phyloP scores from a whole-genome alignment of 805 yeast genomes.

The Metahyphopichia silvanorum region DNA sequence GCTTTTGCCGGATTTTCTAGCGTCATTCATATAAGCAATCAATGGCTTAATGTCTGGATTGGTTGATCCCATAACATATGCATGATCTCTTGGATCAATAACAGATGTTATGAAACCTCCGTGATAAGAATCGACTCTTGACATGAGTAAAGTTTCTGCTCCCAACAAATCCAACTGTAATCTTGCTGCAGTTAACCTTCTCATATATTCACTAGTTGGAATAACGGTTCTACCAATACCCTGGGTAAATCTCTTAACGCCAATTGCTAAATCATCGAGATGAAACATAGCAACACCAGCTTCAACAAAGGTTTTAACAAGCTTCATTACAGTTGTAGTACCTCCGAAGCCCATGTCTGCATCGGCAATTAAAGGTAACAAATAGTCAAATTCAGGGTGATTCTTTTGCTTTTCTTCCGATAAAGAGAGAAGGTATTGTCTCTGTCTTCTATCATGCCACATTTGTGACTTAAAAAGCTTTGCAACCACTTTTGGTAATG shows the following conservation, averaged over 20 bases:
- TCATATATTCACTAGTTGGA: conserved; percentile 10
- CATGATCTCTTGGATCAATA: conserved; percentile 9
- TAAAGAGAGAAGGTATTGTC: conserved; percentile 7
- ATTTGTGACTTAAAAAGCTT: conserved; percentile 8
- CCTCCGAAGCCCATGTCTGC: conserved; percentile 13
- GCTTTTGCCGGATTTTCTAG: conserved; percentile 4
- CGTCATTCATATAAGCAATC: conserved; percentile 6
- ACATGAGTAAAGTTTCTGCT: conserved; percentile 10
- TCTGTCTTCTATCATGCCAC: conserved; percentile 9
- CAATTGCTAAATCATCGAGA: conserved; percentile 10
- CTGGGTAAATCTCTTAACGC: conserved; percentile 9
- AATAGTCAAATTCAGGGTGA: conserved; percentile 6
- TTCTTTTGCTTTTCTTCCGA: conserved; percentile 6
- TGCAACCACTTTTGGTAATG: conserved; percentile 47
- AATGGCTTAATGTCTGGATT: conserved; percentile 7
- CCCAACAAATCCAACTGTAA: conserved; percentile 11
- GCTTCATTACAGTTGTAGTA: conserved; percentile 7
- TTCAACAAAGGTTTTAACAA: conserved; percentile 8
- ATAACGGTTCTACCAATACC: conserved; percentile 10
- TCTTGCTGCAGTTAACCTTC: conserved; percentile 9
- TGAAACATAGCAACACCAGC: conserved; percentile 8
- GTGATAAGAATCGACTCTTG: conserved; percentile 9
- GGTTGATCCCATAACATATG: conserved; percentile 10
- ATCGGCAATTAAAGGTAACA: conserved; percentile 10
- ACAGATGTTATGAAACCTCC: conserved; percentile 10